Evolutionary conservation across 345 rosid genomes (phyloP), one percentile per base, ranked within the genome.

Genomic region (Gossypioides kirkii): DNA sequence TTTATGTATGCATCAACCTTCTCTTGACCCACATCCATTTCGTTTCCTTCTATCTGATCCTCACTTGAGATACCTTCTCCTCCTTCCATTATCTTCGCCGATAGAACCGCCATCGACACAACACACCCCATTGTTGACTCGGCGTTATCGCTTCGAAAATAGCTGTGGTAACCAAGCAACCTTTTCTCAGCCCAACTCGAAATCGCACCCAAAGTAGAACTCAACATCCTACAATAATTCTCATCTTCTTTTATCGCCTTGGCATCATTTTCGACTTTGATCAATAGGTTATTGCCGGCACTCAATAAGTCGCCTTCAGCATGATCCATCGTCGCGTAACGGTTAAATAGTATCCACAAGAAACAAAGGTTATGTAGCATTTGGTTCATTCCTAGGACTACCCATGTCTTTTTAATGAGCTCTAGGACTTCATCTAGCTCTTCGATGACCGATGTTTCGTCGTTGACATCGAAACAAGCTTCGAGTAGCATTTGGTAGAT

Each of bases 371-470:
- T 95, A 77, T 95, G 99, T 68, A 89, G 53, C 83, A 79, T 74
- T 71, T 89, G 96, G 75, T 84, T 86, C 64, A 92, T 84, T 58
- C 97, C 99, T 63, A 95, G 88, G 71, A 91, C 80, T 10, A 73
- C 80, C 99, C 99, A 95, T 28, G 99, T 92, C 83, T 91, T 95
- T 91, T 92, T 92, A 41, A 92, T 81, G 58, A 87, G 89, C 79
- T 95, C 99, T 61, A 92, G 71, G 66, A 95, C 91, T 73, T 92
- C 97, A 76, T 92, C 98, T 49, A 91, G 82, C 76, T 95, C 98
- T 56, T 95, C 99, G 58, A 95, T 81, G 74, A 92, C 59, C 36
- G 85, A 85, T 18, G 87, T 72, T 71, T 86, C 91, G 16, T 95
- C 93, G 17, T 86, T 82, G 23, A 91, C 82, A 81, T 95, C 98